phyloP scores from a whole-genome alignment of 2,329 filamentous ascomycete genomes.

The Eurotiales sp. region DNA sequence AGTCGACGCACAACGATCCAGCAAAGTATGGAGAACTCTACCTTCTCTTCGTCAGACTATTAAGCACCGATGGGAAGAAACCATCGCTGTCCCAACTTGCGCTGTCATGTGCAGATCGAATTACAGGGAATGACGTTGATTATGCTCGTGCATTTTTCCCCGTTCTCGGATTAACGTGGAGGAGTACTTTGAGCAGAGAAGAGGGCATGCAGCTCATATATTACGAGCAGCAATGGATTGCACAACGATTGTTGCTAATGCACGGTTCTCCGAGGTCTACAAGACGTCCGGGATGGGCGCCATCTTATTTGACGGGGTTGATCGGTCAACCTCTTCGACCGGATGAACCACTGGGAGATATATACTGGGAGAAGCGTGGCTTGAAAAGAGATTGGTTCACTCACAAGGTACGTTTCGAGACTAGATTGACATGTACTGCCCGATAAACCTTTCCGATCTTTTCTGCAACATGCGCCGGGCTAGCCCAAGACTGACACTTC shows the following conservation, averaged over 20 bases:
- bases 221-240: background rate
- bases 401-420: conserved; percentile 5
- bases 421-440: too few relatives aligned
- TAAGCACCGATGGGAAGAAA: background rate
- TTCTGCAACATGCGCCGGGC: too few relatives aligned
- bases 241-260: conserved; percentile 1
- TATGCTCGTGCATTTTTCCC: conserved; percentile 7
- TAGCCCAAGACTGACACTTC: too few relatives aligned
- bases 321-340: background rate
- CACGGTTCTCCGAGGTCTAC: background rate
- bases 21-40: background rate
- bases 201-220: conserved; percentile 6
- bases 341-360: background rate
- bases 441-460: too few relatives aligned
- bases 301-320: conserved; percentile 3
- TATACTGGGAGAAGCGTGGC: background rate
- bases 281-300: background rate
- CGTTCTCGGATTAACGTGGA: conserved; percentile 2
- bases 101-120: background rate
- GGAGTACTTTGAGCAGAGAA: background rate
- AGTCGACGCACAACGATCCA: background rate
- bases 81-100: conserved; percentile 1
- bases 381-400: conserved; percentile 2
- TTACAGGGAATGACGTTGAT: conserved; percentile 1
- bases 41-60: background rate